A percentile compares a stretch with the other conserved stretches of the same genome.
Conservation (phyloP, 2,329 filamentous ascomycete genomes). For the Trichoderma gracile region DNA sequence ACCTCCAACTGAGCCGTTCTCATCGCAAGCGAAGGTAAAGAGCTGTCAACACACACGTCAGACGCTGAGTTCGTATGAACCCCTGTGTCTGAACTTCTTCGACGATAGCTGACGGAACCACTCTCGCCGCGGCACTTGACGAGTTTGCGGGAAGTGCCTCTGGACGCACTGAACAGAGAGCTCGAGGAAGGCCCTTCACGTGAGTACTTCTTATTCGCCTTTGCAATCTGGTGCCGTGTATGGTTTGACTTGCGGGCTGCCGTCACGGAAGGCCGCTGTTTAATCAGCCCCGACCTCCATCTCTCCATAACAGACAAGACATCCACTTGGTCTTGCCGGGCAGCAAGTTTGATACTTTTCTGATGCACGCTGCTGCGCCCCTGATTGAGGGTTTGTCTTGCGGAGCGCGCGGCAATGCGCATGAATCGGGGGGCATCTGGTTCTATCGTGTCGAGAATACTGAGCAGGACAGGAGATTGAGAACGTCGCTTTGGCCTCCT, state of each 20-base stretch:
- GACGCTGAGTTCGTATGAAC: neutral
- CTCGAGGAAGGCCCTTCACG: neutral
- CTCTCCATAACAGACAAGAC: conserved; percentile 53
- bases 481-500: conserved; percentile 26
- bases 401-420: conserved; percentile 61
- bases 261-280: conserved; percentile 43
- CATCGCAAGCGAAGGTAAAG: neutral
- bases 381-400: conserved; percentile 47
- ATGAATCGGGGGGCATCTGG: conserved; percentile 57
- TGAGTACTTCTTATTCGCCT: conserved; percentile 26
- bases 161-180: neutral
- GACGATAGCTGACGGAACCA: conserved; percentile 34
- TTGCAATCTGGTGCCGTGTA: conserved; percentile 25
- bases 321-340: conserved; percentile 61
- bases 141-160: conserved; percentile 32
- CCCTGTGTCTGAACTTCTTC: conserved; percentile 13
- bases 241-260: conserved; percentile 29
- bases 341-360: conserved; percentile 63
- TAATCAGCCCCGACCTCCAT: conserved; percentile 58
- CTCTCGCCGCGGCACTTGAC: conserved; percentile 35
- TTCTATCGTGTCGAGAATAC: conserved; percentile 62
- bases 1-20: conserved; percentile 60
- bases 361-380: conserved; percentile 56
- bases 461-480: conserved; percentile 49
- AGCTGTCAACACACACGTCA: neutral